Evolutionary conservation across 2,329 filamentous ascomycete genomes (phyloP), one percentile per base, ranked within the genome.

Genomic region (Blastomyces percursus): DNA sequence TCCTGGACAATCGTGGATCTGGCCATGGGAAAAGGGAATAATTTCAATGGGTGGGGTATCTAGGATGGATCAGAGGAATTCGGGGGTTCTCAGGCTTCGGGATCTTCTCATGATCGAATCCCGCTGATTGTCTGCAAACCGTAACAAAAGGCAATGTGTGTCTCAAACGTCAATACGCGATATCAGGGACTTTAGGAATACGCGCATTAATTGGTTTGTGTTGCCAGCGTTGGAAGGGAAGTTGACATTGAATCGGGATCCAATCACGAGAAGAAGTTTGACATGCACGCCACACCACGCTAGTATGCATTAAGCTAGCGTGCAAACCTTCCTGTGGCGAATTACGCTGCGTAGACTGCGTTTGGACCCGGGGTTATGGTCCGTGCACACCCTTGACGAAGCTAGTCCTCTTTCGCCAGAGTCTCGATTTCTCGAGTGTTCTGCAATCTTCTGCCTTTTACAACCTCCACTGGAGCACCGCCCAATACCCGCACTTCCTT

Each of bases 1-100:
- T 81, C 79, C 66, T 80, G 78, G 58, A 80, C 79, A 62, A 79
- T 74, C 62, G 77, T 73, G 44, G 78, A 72, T 64, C 75, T 72
- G 64, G 75, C 74, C 76, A 78, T 78, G 66, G 60, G 42, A 59
- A 59, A 30, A 30, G 27, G 27, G 27, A 30, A 30, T 2, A 30
- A 30, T 30, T 30, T 2, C 27, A 30, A 30, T 4, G 4, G 27
- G 71, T 64, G 75, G 75, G 2, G 4, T 58, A 30, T 44, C 24
- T 19, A 46, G 46, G 16, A n/a, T 46, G 16, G 27, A 21, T 8
- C 19, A 46, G 40, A 14, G 56, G 42, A 59, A 21, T 12, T 1
- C 6, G 40, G 16, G 40, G 24, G 14, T 46, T 44, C 19, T 46
- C 16, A 32, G 27, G 30, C 30, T 38, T 46, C 24, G 21, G 24